Base-by-base conservation (phyloP, 768 basidiomycete species). In the Pleurotus eryngii region DNA sequence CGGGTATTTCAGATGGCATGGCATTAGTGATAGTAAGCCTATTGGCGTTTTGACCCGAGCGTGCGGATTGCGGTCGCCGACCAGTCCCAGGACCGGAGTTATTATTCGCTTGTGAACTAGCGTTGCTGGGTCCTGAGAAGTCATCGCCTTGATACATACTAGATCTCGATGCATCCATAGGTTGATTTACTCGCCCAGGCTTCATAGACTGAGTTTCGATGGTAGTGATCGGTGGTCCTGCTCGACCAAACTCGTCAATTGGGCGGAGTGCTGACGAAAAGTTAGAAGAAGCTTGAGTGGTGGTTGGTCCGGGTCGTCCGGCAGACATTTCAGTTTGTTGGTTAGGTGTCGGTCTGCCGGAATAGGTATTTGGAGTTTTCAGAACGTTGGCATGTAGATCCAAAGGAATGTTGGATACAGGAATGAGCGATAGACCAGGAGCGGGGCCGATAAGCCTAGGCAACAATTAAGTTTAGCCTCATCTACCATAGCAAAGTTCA, bases 391-490 rank as follows among this genome's bases (percentile, higher is more conserved):
- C 3, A 45, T n/a, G n/a, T 45, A n/a, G 42, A 7, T n/a, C 42
- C 12, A 42, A 18, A 14, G 51, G 51, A 20, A 15, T 54, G 22
- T 30, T 54, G 18, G 51, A 39, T 9, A 54, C 42, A 3, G 76
- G 71, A 14, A 75, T 46, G 5, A 79, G 69, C 14, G 81, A 82
- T 39, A 83, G 70, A 54, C 74, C 73, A 8, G 78, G 76, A 0
- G 77, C 73, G 9, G 79, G 69, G 55, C 82, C 73, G 60, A 81
- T 77, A 59, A 81, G 76, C 64, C 84, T 78, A 57, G 5, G 57
- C 11, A 40, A 26, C 48, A 35, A 49, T 46, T 50, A 26, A 46
- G 24, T n/a, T 50, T 14, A 30, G 60, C 15, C 59, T 55, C 45
- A n/a, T 40, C 17, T 30, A 55, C 9, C 27, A 55, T 26, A 46